Percentiles rank a stretch among this genome's conserved stretches.
Conservation (phyloP, 169 alveolate species). For the Plasmodium coatneyi region DNA sequence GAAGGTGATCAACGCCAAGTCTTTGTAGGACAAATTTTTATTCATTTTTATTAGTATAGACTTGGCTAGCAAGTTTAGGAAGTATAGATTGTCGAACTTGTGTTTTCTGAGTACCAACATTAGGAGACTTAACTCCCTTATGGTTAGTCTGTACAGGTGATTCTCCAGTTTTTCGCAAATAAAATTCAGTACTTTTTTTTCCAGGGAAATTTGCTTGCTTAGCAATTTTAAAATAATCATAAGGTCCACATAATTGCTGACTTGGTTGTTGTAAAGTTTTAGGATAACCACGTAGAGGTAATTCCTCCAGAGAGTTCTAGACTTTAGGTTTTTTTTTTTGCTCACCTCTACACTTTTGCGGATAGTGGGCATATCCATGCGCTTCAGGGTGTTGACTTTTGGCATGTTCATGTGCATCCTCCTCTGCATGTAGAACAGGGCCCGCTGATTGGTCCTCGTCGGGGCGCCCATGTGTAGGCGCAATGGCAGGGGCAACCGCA, state of each 20-base stretch:
- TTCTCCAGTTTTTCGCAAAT: conserved; percentile 56
- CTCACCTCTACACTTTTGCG: conserved; percentile 24
- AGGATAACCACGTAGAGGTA: conserved; percentile 33
- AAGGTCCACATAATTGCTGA: conserved; percentile 36
- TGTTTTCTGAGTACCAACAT: conserved; percentile 42
- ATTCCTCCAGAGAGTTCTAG: conserved; percentile 36
- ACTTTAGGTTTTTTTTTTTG: conserved; percentile 48
- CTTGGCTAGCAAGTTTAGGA: conserved; percentile 25
- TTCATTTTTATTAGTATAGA: conserved; percentile 67
- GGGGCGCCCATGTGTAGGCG: not conserved
- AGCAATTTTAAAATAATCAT: conserved; percentile 62
- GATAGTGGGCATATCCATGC: conserved; percentile 17
- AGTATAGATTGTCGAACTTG: conserved; percentile 43
- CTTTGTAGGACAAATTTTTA: conserved; percentile 62
- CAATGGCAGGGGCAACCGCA: not conserved
- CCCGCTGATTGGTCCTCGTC: not conserved
- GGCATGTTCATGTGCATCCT: not conserved
- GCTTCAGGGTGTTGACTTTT: conserved; percentile 30
- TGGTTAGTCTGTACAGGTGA: conserved; percentile 30
- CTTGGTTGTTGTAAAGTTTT: conserved; percentile 53
- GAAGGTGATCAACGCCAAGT: conserved; percentile 29
- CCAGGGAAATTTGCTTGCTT: conserved; percentile 33
- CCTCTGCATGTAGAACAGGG: not conserved
- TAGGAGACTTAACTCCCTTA: conserved; percentile 57
- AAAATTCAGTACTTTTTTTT: conserved; percentile 46